Evolutionary conservation across 345 rosid genomes (phyloP), one percentile per base, ranked within the genome.

Genomic region (Viola odorata): DNA sequence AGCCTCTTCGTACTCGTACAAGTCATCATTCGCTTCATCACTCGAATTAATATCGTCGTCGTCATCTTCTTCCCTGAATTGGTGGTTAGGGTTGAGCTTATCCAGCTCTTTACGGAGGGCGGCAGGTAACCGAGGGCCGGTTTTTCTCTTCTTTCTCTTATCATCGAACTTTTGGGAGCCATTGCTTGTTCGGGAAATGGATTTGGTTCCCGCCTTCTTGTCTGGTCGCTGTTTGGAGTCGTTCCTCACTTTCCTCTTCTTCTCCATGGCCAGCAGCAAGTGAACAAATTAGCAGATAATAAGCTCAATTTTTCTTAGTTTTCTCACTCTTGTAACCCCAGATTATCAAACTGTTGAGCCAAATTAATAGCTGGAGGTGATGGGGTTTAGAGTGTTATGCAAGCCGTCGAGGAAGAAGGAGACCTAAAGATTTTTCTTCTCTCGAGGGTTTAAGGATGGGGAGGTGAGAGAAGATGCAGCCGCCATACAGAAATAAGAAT

Each of bases 1-100:
- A 61, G 67, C 85, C 66, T 89, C 98, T 62, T 88, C 98, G 62
- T 91, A 91, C 81, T 91, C 96, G 52, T 91, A 91, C 32, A 91
- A 41, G 58, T 84, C 94, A 65, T 69, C 62, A 23, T 23, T 23
- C 32, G 32, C 32, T 0, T 23, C 83, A 40, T 77, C 85, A 45
- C 85, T 87, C 10, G 84, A 82, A 42, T 57, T 70, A 47, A 81
- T 65, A n/a, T 72, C 78, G 39, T 80, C 91, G 17, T 88, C 89
- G 5, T 75, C 83, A 15, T 78, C 68, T 8, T 60, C 55, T 47
- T 47, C 41, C 11, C 70, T 45, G 32, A 39, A 23, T 5, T 47
- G 60, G 42, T 53, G 8, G 7, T 15, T 52, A 58, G 76, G 78
- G 64, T 84, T 89, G 38, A 69, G 3, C 41, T 61, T 62, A 38